A percentile compares a stretch with the other conserved stretches of the same genome.
phyloP scores from a whole-genome alignment of 352 stramenopile genomes.

The Elongisporangium prolatum region DNA sequence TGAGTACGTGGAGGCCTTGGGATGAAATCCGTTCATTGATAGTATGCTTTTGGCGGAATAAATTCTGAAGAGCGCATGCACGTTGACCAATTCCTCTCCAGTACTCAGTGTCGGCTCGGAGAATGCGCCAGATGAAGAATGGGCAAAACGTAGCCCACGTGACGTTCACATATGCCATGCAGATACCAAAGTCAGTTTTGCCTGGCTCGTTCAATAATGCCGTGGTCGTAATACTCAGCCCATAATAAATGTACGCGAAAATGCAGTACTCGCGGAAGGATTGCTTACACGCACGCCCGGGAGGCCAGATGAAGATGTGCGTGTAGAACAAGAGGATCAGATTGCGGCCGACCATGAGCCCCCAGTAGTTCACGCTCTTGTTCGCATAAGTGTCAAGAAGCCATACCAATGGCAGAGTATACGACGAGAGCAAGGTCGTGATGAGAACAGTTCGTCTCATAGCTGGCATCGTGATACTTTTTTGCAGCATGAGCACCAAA shows the following conservation, averaged over 20 bases:
- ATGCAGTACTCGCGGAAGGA: slow-evolving; percentile 35
- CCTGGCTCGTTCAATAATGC: slow-evolving; percentile 25
- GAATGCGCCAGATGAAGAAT: slow-evolving; percentile 42
- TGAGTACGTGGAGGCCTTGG: slow-evolving; percentile 41
- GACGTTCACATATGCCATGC: slow-evolving; percentile 34
- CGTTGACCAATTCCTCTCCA: slow-evolving; percentile 36
- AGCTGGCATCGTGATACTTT: slow-evolving; percentile 40
- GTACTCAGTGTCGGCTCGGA: slow-evolving; percentile 48
- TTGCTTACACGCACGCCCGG: slow-evolving; percentile 28
- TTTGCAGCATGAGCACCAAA: slow-evolving; percentile 49
- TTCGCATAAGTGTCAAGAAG: slow-evolving; percentile 24
- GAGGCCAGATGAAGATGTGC: slow-evolving; percentile 32
- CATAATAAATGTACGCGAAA: slow-evolving; percentile 33
- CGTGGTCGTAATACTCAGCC: slow-evolving; percentile 27
- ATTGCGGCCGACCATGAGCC: slow-evolving; percentile 22
- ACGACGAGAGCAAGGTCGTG: slow-evolving; percentile 26
- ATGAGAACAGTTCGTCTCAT: slow-evolving; percentile 26
- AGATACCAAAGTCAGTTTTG: slow-evolving; percentile 18
- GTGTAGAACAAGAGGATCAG: slow-evolving; percentile 27
- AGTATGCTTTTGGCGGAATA: slow-evolving; percentile 8
- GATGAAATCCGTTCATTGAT: slow-evolving; percentile 39
- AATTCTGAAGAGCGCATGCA: slow-evolving; percentile 22
- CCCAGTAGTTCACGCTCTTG: slow-evolving; percentile 23
- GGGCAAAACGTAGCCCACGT: slow-evolving; percentile 27
- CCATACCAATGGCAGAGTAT: slow-evolving; percentile 36